Percentiles rank a stretch among this genome's conserved stretches.
Evolutionary conservation across 345 rosid species (phyloP).

Genomic region (Microthlaspi erraticum): DNA sequence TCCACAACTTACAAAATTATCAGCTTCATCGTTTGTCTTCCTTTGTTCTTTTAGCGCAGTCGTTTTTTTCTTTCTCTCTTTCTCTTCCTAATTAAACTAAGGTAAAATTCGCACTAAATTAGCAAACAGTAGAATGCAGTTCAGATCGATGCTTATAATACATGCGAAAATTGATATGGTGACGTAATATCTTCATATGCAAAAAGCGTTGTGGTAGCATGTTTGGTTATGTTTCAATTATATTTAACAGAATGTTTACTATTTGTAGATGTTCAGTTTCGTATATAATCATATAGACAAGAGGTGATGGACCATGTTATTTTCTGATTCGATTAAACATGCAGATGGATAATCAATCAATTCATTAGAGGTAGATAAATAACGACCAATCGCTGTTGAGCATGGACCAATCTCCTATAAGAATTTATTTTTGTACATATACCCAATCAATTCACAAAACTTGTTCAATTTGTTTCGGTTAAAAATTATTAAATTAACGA

Average conservation of each 20-base stretch:
- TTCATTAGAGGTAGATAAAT: conserved; percentile 26
- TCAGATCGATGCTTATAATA: background rate
- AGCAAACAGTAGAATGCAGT: background rate
- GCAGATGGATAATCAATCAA: conserved; percentile 29
- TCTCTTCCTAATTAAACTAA: background rate
- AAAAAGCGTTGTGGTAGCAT: background rate
- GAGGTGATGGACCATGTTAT: conserved; percentile 13
- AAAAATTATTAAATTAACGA: conserved; percentile 2
- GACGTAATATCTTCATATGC: background rate
- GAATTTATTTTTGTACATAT: background rate
- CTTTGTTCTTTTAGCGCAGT: background rate
- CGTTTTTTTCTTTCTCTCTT: too few species aligned
- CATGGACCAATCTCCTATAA: conserved; percentile 2
- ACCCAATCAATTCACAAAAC: conserved; percentile 22
- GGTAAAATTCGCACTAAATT: background rate
- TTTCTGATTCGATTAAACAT: background rate
- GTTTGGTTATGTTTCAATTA: background rate
- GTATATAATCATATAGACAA: conserved; percentile 21
- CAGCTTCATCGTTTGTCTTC: background rate
- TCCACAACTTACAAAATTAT: background rate
- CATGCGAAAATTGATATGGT: background rate
- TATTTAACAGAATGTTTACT: background rate
- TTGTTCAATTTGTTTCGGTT: conserved; percentile 14
- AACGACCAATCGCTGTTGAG: conserved; percentile 27
- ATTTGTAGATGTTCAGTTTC: background rate